Evolutionary conservation across 2,329 filamentous ascomycete species (phyloP).

Genomic region (Ophiocordyceps sinensis): DNA sequence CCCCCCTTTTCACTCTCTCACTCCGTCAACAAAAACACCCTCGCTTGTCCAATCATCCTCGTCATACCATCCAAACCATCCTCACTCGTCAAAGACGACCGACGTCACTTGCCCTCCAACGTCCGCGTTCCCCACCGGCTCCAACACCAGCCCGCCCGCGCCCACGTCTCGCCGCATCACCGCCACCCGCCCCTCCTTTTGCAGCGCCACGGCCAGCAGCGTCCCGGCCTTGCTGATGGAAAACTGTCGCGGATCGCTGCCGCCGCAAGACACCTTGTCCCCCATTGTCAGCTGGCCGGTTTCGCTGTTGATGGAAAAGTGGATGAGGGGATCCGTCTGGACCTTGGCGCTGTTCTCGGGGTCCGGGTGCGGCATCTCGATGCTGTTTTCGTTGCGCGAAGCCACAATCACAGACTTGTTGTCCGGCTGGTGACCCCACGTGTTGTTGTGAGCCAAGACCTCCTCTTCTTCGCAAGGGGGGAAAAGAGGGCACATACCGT

Average conservation of each 20-base stretch:
- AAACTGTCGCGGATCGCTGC: conserved; percentile 52
- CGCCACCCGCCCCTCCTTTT: conserved; percentile 44
- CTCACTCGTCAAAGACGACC: conserved; percentile 31
- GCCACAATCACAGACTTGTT: conserved; percentile 50
- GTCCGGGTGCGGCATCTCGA: conserved; percentile 31
- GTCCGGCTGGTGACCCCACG: conserved; percentile 30
- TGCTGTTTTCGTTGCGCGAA: conserved; percentile 47
- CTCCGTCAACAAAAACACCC: no score
- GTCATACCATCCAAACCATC: no score
- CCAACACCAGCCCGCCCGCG: conserved; percentile 38
- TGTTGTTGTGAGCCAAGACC: background rate
- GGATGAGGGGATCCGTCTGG: conserved; percentile 49
- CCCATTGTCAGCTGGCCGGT: conserved; percentile 41
- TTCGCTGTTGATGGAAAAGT: conserved; percentile 37
- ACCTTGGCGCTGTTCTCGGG: conserved; percentile 26
- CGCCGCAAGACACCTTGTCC: conserved; percentile 48
- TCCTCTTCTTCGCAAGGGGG: no score
- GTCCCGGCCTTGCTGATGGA: conserved; percentile 49
- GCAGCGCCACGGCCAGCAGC: conserved; percentile 51
- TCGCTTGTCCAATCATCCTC: no score
- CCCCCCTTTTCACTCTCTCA: no score
- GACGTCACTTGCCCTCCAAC: conserved; percentile 30
- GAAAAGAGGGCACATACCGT: conserved; percentile 30
- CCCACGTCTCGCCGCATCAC: conserved; percentile 44
- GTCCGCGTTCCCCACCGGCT: conserved; percentile 26